Evolutionary conservation across 352 stramenopile species (phyloP), one percentile per base, ranked within the genome.

Genomic region (Phytopythium sindhum): DNA sequence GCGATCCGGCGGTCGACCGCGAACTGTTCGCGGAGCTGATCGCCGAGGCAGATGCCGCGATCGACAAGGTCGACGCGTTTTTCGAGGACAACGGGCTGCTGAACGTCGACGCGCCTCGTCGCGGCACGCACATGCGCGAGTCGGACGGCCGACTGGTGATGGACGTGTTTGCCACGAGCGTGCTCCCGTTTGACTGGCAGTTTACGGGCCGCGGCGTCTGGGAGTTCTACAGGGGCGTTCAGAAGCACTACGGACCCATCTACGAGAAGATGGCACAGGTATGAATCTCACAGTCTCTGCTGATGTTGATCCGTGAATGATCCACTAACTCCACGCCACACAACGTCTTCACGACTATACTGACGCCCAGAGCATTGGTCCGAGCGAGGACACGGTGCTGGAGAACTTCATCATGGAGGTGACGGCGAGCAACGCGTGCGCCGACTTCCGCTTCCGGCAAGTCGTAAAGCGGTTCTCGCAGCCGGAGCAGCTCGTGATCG

Each of bases 401-500:
- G 71, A 78, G 37, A 65, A 47, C 50, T 75, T 78, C 57, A 66
- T 63, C 12, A 67, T 78, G 61, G 62, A 78, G 48, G 64, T 78
- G 61, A 66, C 63, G 64, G 61, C 61, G 23, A 78, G 75, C 51
- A 72, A 73, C 8, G 75, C 68, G 0, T 66, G 47, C 4, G 67
- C 64, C 51, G 67, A 75, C 26, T 78, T 78, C 44, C 70, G 70
- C 50, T 63, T 75, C 33, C 68, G 70, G 29, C 70, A 78, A 39
- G 70, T 73, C 41, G 47, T 75, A n/a, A 68, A 68, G 42, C 61
- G 66, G 15, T 70, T 70, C 52, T 44, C 70, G 14, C 74, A 84
- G 50, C 60, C 81, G 63, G 67, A 82, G 26, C 80, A 77, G 28
- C 70, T 87, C 23, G 76, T 89, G 19, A 74, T 89, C 31, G 73